Evolutionary conservation across 345 rosid genomes (phyloP), one percentile per base, ranked within the genome.

Genomic region (Heritiera fomes): DNA sequence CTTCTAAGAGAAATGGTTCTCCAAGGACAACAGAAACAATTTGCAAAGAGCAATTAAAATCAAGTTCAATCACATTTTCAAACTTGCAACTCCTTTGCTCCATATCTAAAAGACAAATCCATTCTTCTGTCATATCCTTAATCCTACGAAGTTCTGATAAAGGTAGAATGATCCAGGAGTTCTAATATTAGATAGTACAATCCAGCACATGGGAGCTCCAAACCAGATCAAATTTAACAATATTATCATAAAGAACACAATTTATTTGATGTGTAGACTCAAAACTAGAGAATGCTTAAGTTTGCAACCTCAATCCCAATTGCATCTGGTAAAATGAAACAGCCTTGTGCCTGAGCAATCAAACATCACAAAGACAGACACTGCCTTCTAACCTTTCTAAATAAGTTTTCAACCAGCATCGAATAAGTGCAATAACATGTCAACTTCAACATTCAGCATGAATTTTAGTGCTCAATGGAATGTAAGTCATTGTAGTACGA

Each of bases 381-480:
- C 8, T 7, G 5, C 8, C 15, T 3, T 46, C 34, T 8, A 23
- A 59, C 32, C 12, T 28, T 46, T 46, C 38, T 47, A 69, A 47
- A 69, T 10, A 47, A 70, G 18, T 47, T 70, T 49, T 49, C 58
- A 28, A 13, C 7, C 58, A 47, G 43, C 59, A 71, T 6, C 73
- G 10, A 10, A 68, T 14, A 50, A 49, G 75, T 47, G 59, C 71
- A 38, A 32, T 4, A 72, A 49, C 52, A 65, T 20, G n/a, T 68
- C 45, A 75, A 49, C 3, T 75, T 60, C 7, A 70, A 80, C 46
- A 68, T 70, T 70, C 17, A 34, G 43, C 41, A 64, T 40, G 45
- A 63, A 66, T 40, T 52, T 61, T 12, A 49, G 8, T 11, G 6
- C 14, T 43, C 69, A 34, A 20, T 46, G 66, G 12, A 47, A 20